phyloP scores from a whole-genome alignment of 768 basidiomycete genomes.

The Suillus subluteus region DNA sequence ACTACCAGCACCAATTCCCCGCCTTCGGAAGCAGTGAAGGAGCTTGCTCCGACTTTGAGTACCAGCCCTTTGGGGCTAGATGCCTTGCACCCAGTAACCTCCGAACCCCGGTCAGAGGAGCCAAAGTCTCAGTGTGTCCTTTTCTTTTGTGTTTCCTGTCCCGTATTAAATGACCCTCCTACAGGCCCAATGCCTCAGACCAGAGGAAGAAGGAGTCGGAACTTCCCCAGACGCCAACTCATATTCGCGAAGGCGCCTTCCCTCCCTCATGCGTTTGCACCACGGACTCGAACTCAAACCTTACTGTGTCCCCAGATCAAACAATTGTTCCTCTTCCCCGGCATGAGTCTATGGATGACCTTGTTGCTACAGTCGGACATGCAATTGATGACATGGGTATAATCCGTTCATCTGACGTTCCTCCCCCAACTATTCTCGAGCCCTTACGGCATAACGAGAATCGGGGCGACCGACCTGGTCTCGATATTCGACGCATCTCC shows the following conservation, averaged over 20 bases:
- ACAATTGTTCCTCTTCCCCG: conserved; percentile 25
- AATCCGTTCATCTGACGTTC: conserved; percentile 33
- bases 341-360: conserved; percentile 40
- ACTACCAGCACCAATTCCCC: background rate
- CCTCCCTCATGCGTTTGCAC: conserved; percentile 46
- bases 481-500: conserved; percentile 37
- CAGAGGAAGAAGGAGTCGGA: background rate
- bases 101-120: background rate
- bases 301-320: conserved; percentile 22
- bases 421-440: conserved; percentile 45
- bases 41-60: conserved; percentile 1
- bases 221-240: conserved; percentile 23
- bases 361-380: conserved; percentile 40
- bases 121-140: background rate
- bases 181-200: background rate
- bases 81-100: background rate
- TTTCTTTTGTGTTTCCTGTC: background rate
- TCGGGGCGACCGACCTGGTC: conserved; percentile 24
- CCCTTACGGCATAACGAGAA: conserved; percentile 41
- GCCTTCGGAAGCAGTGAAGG: conserved; percentile 1
- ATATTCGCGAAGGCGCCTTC: conserved; percentile 69
- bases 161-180: background rate
- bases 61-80: background rate
- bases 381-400: conserved; percentile 45
- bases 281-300: conserved; percentile 21